A percentile compares a stretch with the other conserved stretches of the same genome.
phyloP scores from a whole-genome alignment of 768 basidiomycete species.

The Calocybe cyanea region DNA sequence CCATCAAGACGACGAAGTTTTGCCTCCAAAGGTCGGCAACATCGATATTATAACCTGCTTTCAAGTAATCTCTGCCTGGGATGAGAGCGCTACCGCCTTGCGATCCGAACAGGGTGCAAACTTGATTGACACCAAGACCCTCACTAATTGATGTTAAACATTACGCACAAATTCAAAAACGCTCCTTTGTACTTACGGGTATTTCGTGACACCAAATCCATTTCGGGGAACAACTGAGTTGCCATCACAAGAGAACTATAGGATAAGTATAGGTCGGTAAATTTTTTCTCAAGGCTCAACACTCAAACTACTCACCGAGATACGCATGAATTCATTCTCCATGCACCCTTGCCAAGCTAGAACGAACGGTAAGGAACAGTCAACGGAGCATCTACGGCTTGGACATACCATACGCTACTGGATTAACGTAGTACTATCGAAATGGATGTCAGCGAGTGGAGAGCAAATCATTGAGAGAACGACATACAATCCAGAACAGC shows the following conservation, averaged over 20 bases:
- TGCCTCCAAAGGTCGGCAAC: conserved; percentile 57
- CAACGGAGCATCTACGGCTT: neutral
- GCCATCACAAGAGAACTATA: conserved; percentile 62
- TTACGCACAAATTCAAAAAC: conserved; percentile 15
- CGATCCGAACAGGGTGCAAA: conserved; percentile 74
- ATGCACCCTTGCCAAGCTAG: conserved; percentile 71
- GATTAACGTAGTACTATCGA: conserved; percentile 73
- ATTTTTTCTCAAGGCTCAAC: conserved; percentile 6
- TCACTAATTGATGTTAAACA: conserved; percentile 29
- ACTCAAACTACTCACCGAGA: conserved; percentile 42
- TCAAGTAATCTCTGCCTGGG: conserved; percentile 58
- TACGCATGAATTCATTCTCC: conserved; percentile 83
- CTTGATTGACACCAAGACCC: conserved; percentile 62
- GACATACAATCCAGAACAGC: conserved; percentile 80
- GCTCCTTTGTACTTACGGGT: conserved; percentile 45
- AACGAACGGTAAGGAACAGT: neutral
- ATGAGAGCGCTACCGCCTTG: conserved; percentile 51
- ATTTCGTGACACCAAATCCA: conserved; percentile 47
- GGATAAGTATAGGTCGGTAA: conserved; percentile 1
- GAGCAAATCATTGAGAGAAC: neutral
- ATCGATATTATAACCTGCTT: conserved; percentile 47
- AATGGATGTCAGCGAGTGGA: conserved; percentile 7
- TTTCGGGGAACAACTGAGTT: conserved; percentile 64
- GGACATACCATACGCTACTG: conserved; percentile 59
- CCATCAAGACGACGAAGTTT: conserved; percentile 68